Evolutionary conservation across 805 yeast species (phyloP).

Genomic region (Pichia manshurica): DNA sequence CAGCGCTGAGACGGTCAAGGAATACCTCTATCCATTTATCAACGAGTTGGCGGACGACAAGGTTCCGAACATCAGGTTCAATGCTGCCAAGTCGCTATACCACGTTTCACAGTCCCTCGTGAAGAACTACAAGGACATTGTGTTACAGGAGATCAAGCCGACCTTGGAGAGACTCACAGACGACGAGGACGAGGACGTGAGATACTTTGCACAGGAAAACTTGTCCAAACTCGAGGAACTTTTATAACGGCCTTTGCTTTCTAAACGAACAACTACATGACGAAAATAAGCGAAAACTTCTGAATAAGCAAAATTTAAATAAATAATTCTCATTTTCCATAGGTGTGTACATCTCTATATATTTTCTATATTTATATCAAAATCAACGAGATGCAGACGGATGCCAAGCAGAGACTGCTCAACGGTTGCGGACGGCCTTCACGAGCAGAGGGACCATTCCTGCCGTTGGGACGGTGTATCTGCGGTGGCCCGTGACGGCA

Average conservation of each 20-base stretch:
- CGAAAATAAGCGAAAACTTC: too few relatives aligned
- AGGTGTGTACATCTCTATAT: neutral
- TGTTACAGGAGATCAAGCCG: conserved; percentile 52
- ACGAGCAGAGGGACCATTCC: conserved; percentile 59
- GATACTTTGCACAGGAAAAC: conserved; percentile 69
- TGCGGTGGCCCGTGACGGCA: conserved; percentile 48
- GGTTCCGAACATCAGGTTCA: conserved; percentile 94
- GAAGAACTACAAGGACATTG: conserved; percentile 32
- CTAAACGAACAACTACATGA: neutral
- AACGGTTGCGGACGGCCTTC: conserved; percentile 32
- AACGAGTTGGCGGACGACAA: conserved; percentile 65
- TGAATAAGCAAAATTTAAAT: too few relatives aligned
- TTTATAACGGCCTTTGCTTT: conserved; percentile 11
- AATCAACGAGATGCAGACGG: too few relatives aligned
- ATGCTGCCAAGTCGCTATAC: conserved; percentile 81
- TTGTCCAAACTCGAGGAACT: conserved; percentile 18
- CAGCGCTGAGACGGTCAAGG: conserved; percentile 47
- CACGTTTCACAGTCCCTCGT: conserved; percentile 50
- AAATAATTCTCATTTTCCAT: too few relatives aligned
- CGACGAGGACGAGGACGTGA: conserved; percentile 81
- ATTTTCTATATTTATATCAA: neutral
- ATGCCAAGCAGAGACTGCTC: too few relatives aligned
- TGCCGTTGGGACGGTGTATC: conserved; percentile 57
- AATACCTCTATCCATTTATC: conserved; percentile 74
- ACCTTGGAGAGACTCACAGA: conserved; percentile 52